Evolutionary conservation across 495 filamentous ascomycete genomes (phyloP).

Genomic region (Aspergillus incahuasiensis): DNA sequence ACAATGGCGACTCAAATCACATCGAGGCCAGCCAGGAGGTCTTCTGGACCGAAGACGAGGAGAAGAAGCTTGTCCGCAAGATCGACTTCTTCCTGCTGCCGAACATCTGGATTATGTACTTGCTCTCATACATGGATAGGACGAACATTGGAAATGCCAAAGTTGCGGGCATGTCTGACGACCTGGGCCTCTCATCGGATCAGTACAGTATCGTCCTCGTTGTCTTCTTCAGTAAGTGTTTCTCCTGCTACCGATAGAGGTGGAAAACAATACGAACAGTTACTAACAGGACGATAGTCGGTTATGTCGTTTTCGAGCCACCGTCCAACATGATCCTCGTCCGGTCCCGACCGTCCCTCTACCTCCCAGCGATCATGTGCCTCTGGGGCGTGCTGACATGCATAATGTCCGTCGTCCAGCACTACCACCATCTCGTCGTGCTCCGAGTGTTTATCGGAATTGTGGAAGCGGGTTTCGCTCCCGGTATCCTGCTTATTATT

Average conservation of each 20-base stretch:
- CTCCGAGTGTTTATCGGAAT: constrained; percentile 33
- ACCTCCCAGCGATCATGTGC: constrained; percentile 41
- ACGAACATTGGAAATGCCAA: constrained; percentile 48
- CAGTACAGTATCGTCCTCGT: constrained; percentile 34
- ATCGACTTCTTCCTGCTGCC: constrained; percentile 47
- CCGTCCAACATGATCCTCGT: constrained; percentile 36
- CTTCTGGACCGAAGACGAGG: constrained; percentile 16
- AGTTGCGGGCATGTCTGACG: constrained; percentile 38
- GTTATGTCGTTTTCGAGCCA: not conserved
- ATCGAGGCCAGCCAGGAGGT: constrained; percentile 1
- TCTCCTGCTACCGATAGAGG: not conserved
- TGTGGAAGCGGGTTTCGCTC: constrained; percentile 41
- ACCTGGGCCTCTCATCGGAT: constrained; percentile 32
- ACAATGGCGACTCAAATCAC: not conserved
- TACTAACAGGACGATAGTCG: not conserved
- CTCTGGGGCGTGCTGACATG: constrained; percentile 35
- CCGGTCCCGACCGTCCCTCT: constrained; percentile 37
- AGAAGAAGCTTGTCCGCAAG: constrained; percentile 40
- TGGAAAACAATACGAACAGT: no score
- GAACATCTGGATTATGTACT: constrained; percentile 46
- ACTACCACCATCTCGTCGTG: constrained; percentile 38
- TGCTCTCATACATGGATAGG: constrained; percentile 46
- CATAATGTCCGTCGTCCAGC: constrained; percentile 41
- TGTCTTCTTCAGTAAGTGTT: constrained; percentile 41
- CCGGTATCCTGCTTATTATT: constrained; percentile 42